Base-by-base conservation (phyloP, 2,329 filamentous ascomycete species). In the Aspergillus pseudoglaucus region DNA sequence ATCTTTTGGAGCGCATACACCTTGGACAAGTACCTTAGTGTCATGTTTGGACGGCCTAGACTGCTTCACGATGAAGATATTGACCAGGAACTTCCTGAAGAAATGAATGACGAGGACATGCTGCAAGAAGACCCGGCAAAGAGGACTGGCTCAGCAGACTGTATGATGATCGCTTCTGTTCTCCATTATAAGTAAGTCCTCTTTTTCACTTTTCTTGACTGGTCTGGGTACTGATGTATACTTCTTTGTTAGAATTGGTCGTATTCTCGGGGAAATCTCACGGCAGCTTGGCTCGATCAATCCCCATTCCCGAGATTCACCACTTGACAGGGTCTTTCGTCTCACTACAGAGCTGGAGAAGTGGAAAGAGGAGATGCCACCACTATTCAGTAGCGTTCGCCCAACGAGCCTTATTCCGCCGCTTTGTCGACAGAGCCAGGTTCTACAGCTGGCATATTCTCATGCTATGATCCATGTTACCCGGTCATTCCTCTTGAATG, bases 1-100 rank as follows among this genome's bases (percentile, higher is more conserved):
- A 74, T 80, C 0, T 84, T 86, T 45, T 84, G 82, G 82, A 76
- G 75, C 3, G 75, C 78, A 0, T 85, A 84, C 55, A 78, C 76
- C 0, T 64, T 84, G 1, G 81, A 85, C 57, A 81, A 79, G 44
- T 84, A 84, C 47, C 66, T 85, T 1, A 78, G 79, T 20, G 78
- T 82, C n/a, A 78, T 83, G 15, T 75, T 84, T 25, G 82, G 82
- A 0, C 70, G 82, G 5, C 82, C 82, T 1, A 64, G 79, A 6
- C 72, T 81, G 12, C 78, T 83, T 22, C 80, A 82, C 43, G 81
- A 84, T 40, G 78, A 83, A 30, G 80, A 84, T 44, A 80, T 83
- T 42, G 81, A 84, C 45, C 81, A 84, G 48, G 74, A 76, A 2
- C 70, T 80, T n/a, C 81, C 81, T 4, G 61, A 66, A 20, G 68